Evolutionary conservation across 129 eudicot genomes (phyloP), one percentile per base, ranked within the genome.

Genomic region (Calendula officinalis): DNA sequence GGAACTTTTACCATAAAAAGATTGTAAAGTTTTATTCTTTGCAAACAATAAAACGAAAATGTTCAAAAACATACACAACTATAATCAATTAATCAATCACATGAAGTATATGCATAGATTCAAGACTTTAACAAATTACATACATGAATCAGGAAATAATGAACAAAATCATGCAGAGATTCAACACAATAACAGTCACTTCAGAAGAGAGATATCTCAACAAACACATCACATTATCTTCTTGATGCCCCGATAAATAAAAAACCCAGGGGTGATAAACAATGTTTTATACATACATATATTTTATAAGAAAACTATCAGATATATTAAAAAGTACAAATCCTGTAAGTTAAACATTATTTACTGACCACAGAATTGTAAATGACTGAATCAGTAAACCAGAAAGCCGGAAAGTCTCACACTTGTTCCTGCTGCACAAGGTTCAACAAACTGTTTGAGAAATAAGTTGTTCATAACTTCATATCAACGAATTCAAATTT

Each of bases 361-460:
- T 48, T 50, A 47, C 72, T 69, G 39, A 60, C 39, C 57, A 33
- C 64, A 10, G 6, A 60, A 44, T 45, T 45, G 40, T 63, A 66
- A 51, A 57, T 58, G 17, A 36, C 62, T 16, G 35, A 67, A 67
- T 60, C 78, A 69, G 68, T 68, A 78, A 67, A 57, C 57, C 57
- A 40, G 22, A 56, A 63, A 63, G 67, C 68, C 27, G 55, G 66
- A 41, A 49, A n/a, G 47, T 64, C 63, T 41, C 17, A 44, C 32
- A 16, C 61, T 70, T 66, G 61, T 68, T 61, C 43, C 9, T 39
- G 47, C 38, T 54, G 57, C 82, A 63, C 41, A 41, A n/a, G 48
- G 30, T 22, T 22, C 30, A 22, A 22, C 30, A 22, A 22, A 22
- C 30, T 22, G 30, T 22, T 22, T 16, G 38, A 62, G 74, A 71